Base-by-base conservation (phyloP, 176 grass and related monocot species). In the Musa troglodytarum region DNA sequence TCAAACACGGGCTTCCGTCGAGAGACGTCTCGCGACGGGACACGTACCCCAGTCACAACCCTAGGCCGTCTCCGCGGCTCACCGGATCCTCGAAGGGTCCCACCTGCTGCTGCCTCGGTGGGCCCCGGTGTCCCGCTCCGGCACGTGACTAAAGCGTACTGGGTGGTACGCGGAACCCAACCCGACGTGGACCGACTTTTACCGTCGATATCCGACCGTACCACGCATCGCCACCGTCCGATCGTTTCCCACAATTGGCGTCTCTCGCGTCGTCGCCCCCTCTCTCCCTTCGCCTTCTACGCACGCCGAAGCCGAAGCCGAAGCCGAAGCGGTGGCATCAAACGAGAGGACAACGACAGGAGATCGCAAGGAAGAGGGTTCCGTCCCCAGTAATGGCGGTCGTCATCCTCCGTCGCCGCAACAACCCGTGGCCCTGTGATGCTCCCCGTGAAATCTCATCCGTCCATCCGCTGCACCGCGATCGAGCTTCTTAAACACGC, bases 61-160 rank as follows among this genome's bases (percentile, higher is more conserved):
- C 0, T 43, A 4, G 29, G 5, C 29, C 29, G 29, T 34, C 29
- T 34, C 29, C 29, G 29, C 29, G 29, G 3, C 3, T 3, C 29
- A 34, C 29, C 29, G 29, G 29, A 34, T 34, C 29, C 29, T 34
- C 29, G 29, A 34, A 3, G 29, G 29, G 29, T 34, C 29, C 29
- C 29, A 34, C 29, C 2, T 34, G 29, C 4, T 3, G 29, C 29
- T 34, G 3, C 0, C 29, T 34, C 29, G 3, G 65, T 34, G 13
- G 65, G 65, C 25, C 11, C 21, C 68, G 56, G 8, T 9, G 11
- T n/a, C 56, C 8, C 2, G 2, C 64, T 0, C 7, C 3, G 17
- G 68, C 68, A 70, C 68, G 51, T 70, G 68, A 17, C 10, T 11
- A 70, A 70, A 51, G 68, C 68, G 68, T 70, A 22, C 20, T 49